A percentile compares a stretch with the other conserved stretches of the same genome.
Conservation (phyloP, 139 green algal genomes). For the Raphidocelis subcapitata region DNA sequence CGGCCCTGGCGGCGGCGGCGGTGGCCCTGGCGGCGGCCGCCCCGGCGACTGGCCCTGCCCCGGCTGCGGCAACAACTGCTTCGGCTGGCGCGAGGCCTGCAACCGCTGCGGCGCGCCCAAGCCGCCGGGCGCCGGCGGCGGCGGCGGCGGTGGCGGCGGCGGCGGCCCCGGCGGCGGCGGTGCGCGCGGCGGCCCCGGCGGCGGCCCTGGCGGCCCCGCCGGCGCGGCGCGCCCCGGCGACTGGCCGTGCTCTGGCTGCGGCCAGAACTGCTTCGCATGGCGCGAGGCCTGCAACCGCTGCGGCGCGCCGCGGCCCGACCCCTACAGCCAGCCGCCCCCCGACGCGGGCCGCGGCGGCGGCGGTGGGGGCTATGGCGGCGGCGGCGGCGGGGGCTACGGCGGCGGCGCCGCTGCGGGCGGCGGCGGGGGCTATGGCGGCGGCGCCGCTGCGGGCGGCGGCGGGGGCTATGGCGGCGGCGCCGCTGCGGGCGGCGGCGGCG, state of each 20-base stretch:
- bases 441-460: neutral
- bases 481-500: constrained; percentile 12
- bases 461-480: constrained; percentile 4
- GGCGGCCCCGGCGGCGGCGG: constrained; percentile 22
- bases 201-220: constrained; percentile 2
- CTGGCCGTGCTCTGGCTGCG: constrained; percentile 69
- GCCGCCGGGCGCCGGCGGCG: neutral
- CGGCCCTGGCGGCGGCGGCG: too few species aligned
- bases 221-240: constrained; percentile 47
- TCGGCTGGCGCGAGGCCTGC: constrained; percentile 4
- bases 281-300: constrained; percentile 73
- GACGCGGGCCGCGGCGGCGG: too few species aligned
- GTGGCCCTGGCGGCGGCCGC: neutral
- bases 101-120: constrained; percentile 1
- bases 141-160: constrained; percentile 21
- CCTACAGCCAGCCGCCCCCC: too few species aligned
- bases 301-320: constrained; percentile 46
- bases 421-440: neutral
- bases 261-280: constrained; percentile 73
- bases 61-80: neutral
- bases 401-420: neutral
- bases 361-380: constrained; percentile 21
- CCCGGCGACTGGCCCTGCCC: neutral
- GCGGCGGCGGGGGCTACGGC: neutral
- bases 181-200: constrained; percentile 36